phyloP scores from a whole-genome alignment of 768 basidiomycete species.

The Kwoniella sp. region DNA sequence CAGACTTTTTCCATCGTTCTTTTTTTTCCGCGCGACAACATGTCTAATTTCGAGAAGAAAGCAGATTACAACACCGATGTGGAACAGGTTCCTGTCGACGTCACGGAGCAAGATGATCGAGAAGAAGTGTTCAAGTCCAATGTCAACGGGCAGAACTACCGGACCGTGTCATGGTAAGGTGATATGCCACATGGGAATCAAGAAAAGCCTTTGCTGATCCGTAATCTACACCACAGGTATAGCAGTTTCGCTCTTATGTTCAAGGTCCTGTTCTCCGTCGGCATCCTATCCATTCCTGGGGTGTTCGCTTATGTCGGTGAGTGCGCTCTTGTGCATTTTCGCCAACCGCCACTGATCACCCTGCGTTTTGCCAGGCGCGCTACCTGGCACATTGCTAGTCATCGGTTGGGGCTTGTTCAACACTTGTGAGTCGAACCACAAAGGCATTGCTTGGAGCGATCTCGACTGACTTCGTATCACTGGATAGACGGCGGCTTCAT shows the following conservation, averaged over 20 bases:
- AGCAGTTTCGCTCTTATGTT: conserved; percentile 24
- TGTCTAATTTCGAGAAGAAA: conserved; percentile 2
- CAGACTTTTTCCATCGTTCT: neutral
- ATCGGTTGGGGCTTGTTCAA: conserved; percentile 21
- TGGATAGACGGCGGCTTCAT: conserved; percentile 11
- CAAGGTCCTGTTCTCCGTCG: conserved; percentile 23
- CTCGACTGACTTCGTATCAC: neutral
- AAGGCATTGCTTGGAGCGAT: neutral
- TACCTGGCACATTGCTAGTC: conserved; percentile 17
- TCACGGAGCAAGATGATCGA: conserved; percentile 7
- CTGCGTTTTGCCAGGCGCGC: neutral
- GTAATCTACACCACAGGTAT: conserved; percentile 3
- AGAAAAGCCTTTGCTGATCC: neutral
- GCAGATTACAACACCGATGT: conserved; percentile 6
- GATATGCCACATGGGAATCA: neutral
- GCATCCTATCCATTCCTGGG: conserved; percentile 19
- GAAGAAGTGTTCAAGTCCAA: conserved; percentile 19
- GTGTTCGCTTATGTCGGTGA: conserved; percentile 19
- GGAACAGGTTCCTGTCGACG: conserved; percentile 15
- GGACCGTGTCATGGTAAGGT: conserved; percentile 22
- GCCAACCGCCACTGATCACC: neutral
- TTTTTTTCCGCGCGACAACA: neutral
- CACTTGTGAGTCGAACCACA: conserved; percentile 10
- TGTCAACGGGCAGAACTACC: conserved; percentile 16
- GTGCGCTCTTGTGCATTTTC: neutral